These are phyloP conservation scores for Magnaporthales sp. DNA, from an alignment of 2,329 filamentous ascomycete species.

Conservation along the genomic window DNA sequence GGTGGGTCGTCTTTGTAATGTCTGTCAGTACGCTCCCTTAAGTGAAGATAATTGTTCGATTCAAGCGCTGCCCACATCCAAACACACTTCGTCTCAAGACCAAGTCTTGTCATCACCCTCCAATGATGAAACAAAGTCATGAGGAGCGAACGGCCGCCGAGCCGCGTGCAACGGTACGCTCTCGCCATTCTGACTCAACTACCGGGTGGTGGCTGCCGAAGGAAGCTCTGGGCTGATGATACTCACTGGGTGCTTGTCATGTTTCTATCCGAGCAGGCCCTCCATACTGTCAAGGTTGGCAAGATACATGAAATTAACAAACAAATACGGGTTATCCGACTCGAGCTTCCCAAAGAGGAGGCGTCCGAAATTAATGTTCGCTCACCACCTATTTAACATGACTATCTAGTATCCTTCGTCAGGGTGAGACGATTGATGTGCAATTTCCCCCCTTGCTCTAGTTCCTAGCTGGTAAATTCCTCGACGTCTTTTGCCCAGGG, in stretches of 20 bases:
- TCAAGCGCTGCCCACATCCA: not conserved
- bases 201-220: too few species aligned
- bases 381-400: not conserved
- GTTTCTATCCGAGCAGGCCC: not conserved
- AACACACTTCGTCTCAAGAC: not conserved
- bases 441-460: not conserved
- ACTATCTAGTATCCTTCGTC: not conserved
- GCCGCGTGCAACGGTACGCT: not conserved
- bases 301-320: not conserved
- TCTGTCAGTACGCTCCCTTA: too few species aligned
- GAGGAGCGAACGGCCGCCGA: not conserved
- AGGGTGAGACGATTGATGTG: not conserved
- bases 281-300: not conserved
- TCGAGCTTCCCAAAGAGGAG: not conserved
- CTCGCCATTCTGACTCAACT: not conserved
- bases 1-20: too few species aligned
- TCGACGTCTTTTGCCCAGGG: slow-evolving; percentile 45
- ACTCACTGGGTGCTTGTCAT: not conserved
- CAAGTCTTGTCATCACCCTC: not conserved
- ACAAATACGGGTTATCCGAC: not conserved
- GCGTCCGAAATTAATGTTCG: not conserved
- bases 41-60: too few species aligned
- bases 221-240: not conserved
- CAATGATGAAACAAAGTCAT: not conserved
- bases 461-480: not conserved